These are phyloP conservation scores for Albatrellus ellisii DNA, from an alignment of 768 basidiomycete species.

Conservation along the genomic window DNA sequence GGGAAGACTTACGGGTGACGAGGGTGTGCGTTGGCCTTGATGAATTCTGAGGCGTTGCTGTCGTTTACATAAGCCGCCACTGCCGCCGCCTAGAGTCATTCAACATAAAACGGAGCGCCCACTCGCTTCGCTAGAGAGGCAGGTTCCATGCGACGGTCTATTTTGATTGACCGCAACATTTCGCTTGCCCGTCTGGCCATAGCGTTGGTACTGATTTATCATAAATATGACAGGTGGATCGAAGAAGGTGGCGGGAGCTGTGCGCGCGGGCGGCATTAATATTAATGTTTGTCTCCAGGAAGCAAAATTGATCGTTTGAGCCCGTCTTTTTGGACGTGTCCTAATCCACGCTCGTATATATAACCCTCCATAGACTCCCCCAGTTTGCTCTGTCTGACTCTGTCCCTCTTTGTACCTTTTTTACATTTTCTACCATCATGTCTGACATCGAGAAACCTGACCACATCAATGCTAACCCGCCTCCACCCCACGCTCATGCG, in stretches of 20 bases:
- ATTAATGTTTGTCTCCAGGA: too few relatives aligned
- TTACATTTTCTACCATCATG: not conserved
- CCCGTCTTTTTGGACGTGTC: not conserved
- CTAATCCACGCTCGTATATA: not conserved
- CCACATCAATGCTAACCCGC: not conserved
- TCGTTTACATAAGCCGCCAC: too few relatives aligned
- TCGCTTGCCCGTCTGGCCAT: too few relatives aligned
- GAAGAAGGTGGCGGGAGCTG: not conserved
- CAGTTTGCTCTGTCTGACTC: not conserved
- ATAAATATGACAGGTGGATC: too few relatives aligned
- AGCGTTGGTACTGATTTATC: too few relatives aligned
- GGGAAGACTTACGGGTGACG: not conserved
- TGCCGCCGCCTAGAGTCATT: too few relatives aligned
- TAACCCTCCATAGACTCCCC: not conserved
- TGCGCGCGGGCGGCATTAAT: too few relatives aligned
- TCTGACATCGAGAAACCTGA: slow-evolving; percentile 1
- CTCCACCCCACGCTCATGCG: not conserved
- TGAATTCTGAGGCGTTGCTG: not conserved
- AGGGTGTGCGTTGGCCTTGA: not conserved
- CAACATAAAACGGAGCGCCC: too few relatives aligned
- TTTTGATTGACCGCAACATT: too few relatives aligned
- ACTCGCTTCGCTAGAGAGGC: too few relatives aligned
- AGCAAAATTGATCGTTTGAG: too few relatives aligned
- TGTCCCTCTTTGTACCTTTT: not conserved
- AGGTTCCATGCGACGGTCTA: too few relatives aligned